A percentile compares a stretch with the other conserved stretches of the same genome.
Evolutionary conservation across 2,329 filamentous ascomycete species (phyloP).

Genomic region (Curvularia sp.): DNA sequence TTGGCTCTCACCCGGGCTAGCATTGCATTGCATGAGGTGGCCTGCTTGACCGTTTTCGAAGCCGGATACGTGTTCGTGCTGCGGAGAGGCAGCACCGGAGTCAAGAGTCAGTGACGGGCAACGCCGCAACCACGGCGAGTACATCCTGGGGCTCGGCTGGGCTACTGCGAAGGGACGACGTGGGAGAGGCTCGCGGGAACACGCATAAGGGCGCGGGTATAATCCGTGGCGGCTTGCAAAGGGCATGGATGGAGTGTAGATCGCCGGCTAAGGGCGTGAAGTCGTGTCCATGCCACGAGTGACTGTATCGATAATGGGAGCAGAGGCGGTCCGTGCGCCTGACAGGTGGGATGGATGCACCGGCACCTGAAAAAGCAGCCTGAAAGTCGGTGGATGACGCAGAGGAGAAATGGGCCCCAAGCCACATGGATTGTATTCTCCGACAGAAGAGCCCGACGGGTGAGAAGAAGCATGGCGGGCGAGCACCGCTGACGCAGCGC

Average conservation of each 20-base stretch:
- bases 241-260: slow-evolving; percentile 8
- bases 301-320: background rate
- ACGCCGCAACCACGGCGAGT: background rate
- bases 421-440: background rate
- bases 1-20: slow-evolving; percentile 4
- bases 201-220: slow-evolving; percentile 21
- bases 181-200: slow-evolving; percentile 13
- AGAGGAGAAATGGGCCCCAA: background rate
- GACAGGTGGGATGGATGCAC: background rate
- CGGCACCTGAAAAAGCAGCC: slow-evolving; percentile 14
- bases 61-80: slow-evolving; percentile 23
- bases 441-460: too few relatives aligned
- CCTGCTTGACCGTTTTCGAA: slow-evolving; percentile 9
- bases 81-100: slow-evolving; percentile 10
- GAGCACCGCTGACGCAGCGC: slow-evolving; percentile 1
- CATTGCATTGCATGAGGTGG: slow-evolving; percentile 10
- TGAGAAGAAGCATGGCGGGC: too few relatives aligned
- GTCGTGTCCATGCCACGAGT: background rate
- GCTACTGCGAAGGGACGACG: slow-evolving; percentile 4
- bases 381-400: slow-evolving; percentile 4
- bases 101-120: background rate
- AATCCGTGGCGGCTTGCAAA: slow-evolving; percentile 12
- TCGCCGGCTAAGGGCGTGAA: slow-evolving; percentile 8
- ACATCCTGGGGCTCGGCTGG: background rate
- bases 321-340: background rate